Percentiles rank a stretch among this genome's conserved stretches.
phyloP scores from a whole-genome alignment of 1,139 yeast genomes.

The Groenewaldozyma auringiensis region DNA sequence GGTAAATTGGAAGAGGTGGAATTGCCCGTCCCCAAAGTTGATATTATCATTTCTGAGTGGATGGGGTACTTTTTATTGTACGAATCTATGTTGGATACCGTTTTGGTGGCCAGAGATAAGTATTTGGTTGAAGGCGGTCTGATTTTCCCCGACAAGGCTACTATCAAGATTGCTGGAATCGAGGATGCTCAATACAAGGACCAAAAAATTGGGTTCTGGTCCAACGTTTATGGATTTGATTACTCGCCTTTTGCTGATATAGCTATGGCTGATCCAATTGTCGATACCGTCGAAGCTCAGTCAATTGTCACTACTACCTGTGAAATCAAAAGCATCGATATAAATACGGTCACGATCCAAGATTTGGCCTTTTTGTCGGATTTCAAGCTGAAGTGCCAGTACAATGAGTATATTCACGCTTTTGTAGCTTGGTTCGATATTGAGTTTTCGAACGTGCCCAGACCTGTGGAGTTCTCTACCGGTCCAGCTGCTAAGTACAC shows the following conservation, averaged over 20 bases:
- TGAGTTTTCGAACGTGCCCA: conserved; percentile 54
- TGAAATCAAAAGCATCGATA: conserved; percentile 72
- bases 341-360: conserved; percentile 78
- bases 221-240: conserved; percentile 94
- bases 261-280: conserved; percentile 90
- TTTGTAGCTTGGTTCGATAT: conserved; percentile 93
- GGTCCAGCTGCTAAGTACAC: conserved; percentile 42
- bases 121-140: conserved; percentile 82
- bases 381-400: conserved; percentile 63
- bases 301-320: conserved; percentile 67
- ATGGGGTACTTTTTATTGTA: conserved; percentile 97
- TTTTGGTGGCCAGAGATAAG: conserved; percentile 85
- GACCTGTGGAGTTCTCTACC: conserved; percentile 37
- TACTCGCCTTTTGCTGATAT: conserved; percentile 63
- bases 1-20: conserved; percentile 94
- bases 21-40: conserved; percentile 72
- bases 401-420: conserved; percentile 82
- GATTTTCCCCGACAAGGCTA: conserved; percentile 91
- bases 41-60: conserved; percentile 96
- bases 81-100: conserved; percentile 98
- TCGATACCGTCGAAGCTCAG: conserved; percentile 79
- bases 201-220: conserved; percentile 93
- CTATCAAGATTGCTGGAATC: conserved; percentile 84
- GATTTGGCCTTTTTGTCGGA: conserved; percentile 67
- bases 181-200: conserved; percentile 93